phyloP scores from a whole-genome alignment of 305 asterid genomes.

The Coffea humblotiana region DNA sequence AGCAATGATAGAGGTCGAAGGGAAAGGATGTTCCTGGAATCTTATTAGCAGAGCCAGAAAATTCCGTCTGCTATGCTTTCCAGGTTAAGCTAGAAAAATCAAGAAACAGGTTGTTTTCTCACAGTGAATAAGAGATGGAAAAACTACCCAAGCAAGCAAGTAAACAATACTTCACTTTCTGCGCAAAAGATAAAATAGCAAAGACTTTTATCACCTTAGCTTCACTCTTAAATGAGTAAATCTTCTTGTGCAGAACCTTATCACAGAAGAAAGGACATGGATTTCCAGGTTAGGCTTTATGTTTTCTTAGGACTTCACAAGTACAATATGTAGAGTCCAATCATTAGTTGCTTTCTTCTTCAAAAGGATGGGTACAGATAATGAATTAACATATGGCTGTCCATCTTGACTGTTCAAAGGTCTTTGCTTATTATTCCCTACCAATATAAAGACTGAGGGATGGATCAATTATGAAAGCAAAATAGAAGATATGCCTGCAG shows the following conservation, averaged over 20 bases:
- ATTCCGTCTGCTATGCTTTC: not conserved
- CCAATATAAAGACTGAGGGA: not conserved
- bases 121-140: too few relatives aligned
- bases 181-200: not conserved
- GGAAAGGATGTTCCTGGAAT: not conserved
- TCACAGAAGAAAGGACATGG: not conserved
- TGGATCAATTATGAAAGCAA: not conserved
- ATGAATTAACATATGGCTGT: not conserved
- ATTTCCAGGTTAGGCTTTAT: too few relatives aligned
- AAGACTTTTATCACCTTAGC: slow-evolving; percentile 3
- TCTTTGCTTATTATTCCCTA: not conserved
- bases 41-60: not conserved
- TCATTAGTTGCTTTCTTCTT: not conserved
- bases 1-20: not conserved
- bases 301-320: not conserved
- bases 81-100: not conserved
- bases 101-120: too few relatives aligned
- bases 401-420: not conserved
- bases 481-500: not conserved
- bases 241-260: slow-evolving; percentile 15
- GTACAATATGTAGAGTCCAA: not conserved
- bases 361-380: not conserved
- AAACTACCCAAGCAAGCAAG: not conserved
- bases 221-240: not conserved
- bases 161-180: not conserved